phyloP scores from a whole-genome alignment of 345 rosid genomes.

The Rhodomyrtus tomentosa region DNA sequence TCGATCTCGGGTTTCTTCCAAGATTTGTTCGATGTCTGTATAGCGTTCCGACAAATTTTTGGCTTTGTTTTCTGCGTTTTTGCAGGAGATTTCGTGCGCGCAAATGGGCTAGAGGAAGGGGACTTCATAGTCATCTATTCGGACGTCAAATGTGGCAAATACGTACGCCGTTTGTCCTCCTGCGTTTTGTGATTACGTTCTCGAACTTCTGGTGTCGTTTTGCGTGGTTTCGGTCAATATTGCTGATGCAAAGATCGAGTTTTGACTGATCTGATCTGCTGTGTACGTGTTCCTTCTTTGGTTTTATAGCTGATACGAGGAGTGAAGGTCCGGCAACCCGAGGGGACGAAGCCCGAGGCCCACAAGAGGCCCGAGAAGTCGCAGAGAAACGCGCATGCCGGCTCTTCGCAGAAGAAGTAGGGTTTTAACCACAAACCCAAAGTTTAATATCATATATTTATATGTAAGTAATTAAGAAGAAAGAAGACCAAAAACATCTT shows the following conservation, averaged over 20 bases:
- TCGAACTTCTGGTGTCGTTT: not conserved
- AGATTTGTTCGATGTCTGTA: not conserved
- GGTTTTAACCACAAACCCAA: not conserved
- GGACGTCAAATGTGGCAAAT: conserved; percentile 89
- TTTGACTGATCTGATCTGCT: not conserved
- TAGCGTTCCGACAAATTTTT: not conserved
- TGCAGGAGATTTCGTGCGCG: conserved; percentile 83
- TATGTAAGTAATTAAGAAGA: not conserved
- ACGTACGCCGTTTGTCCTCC: conserved; percentile 30
- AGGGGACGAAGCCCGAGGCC: conserved; percentile 31
- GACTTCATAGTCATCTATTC: conserved; percentile 98
- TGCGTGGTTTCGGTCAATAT: not conserved
- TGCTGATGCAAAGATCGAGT: not conserved
- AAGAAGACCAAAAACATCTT: not conserved
- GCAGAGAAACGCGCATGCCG: conserved; percentile 32
- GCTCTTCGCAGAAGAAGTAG: not conserved
- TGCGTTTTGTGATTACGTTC: not conserved
- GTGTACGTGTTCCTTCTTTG: not conserved
- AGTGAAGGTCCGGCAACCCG: conserved; percentile 88
- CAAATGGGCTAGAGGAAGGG: conserved; percentile 97
- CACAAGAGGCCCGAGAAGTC: conserved; percentile 56
- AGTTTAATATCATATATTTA: not conserved
- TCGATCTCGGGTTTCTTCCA: not conserved
- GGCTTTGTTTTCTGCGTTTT: not conserved
- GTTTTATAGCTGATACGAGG: conserved; percentile 81